phyloP scores from a whole-genome alignment of 768 basidiomycete genomes.

The Calocybe gangraenosa region DNA sequence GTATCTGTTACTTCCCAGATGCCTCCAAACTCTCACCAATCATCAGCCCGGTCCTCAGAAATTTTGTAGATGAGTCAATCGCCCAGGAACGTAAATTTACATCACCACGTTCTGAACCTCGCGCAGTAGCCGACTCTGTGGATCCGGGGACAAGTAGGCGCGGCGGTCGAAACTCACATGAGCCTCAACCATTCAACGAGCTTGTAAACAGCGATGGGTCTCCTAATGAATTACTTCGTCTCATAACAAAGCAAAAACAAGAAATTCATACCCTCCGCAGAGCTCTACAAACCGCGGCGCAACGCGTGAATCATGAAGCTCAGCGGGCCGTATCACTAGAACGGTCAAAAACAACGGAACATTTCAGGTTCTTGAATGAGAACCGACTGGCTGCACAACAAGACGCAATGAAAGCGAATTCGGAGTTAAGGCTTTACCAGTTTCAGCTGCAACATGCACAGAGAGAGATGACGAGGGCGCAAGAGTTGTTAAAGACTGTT shows the following conservation, averaged over 20 bases:
- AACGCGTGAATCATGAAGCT: slow-evolving; percentile 31
- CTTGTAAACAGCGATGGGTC: slow-evolving; percentile 8
- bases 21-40: no score
- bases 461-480: slow-evolving; percentile 49
- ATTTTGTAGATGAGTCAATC: no score
- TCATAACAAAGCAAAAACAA: slow-evolving; percentile 28
- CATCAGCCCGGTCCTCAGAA: no score
- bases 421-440: slow-evolving; percentile 34
- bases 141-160: no score
- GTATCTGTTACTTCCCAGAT: no score
- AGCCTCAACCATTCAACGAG: no score
- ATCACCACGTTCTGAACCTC: no score
- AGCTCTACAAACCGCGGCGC: slow-evolving; percentile 30
- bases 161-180: no score
- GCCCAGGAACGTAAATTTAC: no score
- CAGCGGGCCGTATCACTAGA: slow-evolving; percentile 31
- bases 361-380: slow-evolving; percentile 32
- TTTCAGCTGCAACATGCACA: slow-evolving; percentile 37
- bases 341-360: slow-evolving; percentile 27
- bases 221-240: slow-evolving; percentile 26
- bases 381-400: slow-evolving; percentile 30
- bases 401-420: slow-evolving; percentile 29
- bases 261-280: slow-evolving; percentile 31
- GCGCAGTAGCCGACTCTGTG: no score
- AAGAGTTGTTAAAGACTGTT: slow-evolving; percentile 41